Percentiles rank a stretch among this genome's conserved stretches.
Evolutionary conservation across 2,329 filamentous ascomycete species (phyloP).

Genomic region (Talaromyces piceae): DNA sequence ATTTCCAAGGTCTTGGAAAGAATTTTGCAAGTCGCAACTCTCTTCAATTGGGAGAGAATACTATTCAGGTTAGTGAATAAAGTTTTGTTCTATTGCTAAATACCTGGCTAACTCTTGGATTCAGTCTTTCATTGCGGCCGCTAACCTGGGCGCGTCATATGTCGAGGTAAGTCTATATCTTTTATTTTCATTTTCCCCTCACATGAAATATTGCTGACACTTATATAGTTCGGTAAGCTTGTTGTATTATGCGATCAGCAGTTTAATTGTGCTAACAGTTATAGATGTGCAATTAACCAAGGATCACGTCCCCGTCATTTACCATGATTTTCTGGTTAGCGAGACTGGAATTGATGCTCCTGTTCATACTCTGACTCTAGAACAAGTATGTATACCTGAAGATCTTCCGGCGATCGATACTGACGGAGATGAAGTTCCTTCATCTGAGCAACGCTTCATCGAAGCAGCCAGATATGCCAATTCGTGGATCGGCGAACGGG

Average conservation of each 20-base stretch:
- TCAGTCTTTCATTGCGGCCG: conserved; percentile 83
- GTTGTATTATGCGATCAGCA: no score
- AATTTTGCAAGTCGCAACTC: conserved; percentile 78
- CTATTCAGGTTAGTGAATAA: conserved; percentile 64
- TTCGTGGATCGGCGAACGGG: conserved; percentile 15
- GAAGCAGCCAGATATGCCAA: conserved; percentile 23
- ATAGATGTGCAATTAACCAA: conserved; percentile 96
- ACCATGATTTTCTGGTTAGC: conserved; percentile 95
- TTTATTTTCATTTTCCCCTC: no score
- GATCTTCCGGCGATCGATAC: background rate
- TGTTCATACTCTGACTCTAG: conserved; percentile 86
- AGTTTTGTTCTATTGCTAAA: no score
- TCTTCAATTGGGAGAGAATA: conserved; percentile 93
- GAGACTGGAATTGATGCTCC: conserved; percentile 96
- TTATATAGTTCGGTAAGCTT: conserved; percentile 18
- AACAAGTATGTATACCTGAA: conserved; percentile 49
- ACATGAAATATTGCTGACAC: conserved; percentile 1
- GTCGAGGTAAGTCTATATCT: conserved; percentile 50
- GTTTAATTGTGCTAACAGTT: background rate
- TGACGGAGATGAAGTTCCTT: conserved; percentile 52
- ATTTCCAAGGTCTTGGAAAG: conserved; percentile 74
- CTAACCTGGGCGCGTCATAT: conserved; percentile 75
- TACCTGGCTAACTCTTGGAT: conserved; percentile 25
- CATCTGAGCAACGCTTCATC: conserved; percentile 62
- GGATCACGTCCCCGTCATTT: conserved; percentile 95